A percentile compares a stretch with the other conserved stretches of the same genome.
Evolutionary conservation across 352 stramenopile genomes (phyloP).

Genomic region (Globisporangium rhizosaccharum): DNA sequence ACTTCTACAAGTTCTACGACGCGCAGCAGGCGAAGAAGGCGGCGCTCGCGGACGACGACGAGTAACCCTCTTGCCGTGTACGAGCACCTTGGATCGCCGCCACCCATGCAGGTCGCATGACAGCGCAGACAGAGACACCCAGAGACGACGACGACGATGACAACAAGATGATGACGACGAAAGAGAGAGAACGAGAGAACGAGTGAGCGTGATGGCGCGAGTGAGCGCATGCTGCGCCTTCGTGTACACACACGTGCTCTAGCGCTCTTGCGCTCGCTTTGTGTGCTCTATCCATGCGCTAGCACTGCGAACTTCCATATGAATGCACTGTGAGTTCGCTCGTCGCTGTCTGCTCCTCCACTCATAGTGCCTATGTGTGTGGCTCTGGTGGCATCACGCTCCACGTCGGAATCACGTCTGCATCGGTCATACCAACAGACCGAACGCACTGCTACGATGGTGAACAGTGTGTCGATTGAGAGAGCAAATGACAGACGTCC

Average conservation of each 20-base stretch:
- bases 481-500: background rate
- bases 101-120: background rate
- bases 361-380: no score
- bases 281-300: background rate
- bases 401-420: no score
- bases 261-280: background rate
- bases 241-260: background rate
- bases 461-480: background rate
- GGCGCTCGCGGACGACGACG: slow-evolving; percentile 28
- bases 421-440: no score
- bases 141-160: no score
- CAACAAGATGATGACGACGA: no score
- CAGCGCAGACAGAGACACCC: no score
- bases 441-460: no score
- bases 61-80: slow-evolving; percentile 2
- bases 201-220: background rate
- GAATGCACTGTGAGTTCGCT: background rate
- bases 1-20: slow-evolving; percentile 84
- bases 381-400: no score
- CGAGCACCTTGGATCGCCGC: background rate
- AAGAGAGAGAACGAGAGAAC: background rate
- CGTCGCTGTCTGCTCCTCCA: no score
- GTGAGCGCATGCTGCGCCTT: background rate
- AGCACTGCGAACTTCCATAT: background rate
- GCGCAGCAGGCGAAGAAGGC: slow-evolving; percentile 65